These are phyloP conservation scores for Moesziomyces parantarcticus DNA, from an alignment of 1,284 basidiomycete genomes.

Conservation along the genomic window DNA sequence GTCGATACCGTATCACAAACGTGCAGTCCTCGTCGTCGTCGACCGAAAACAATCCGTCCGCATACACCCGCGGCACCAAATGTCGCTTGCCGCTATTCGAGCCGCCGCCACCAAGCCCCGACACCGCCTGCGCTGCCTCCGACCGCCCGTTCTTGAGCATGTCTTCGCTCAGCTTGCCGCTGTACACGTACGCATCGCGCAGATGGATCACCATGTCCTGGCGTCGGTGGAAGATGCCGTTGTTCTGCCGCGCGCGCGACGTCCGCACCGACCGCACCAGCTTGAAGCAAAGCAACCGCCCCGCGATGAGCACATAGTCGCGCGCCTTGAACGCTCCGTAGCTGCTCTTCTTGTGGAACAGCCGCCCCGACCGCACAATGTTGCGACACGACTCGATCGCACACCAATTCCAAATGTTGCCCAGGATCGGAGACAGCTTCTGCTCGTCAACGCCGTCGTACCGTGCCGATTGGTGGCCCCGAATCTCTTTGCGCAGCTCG, in stretches of 20 bases:
- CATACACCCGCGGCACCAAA: slow-evolving; percentile 61
- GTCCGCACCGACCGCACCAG: slow-evolving; percentile 57
- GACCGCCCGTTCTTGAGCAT: slow-evolving; percentile 50
- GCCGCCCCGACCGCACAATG: slow-evolving; percentile 77
- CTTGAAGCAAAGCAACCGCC: slow-evolving; percentile 61
- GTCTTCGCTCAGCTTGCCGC: slow-evolving; percentile 59
- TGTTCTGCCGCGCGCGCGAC: slow-evolving; percentile 64
- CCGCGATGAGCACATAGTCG: slow-evolving; percentile 61
- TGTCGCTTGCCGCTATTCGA: slow-evolving; percentile 49
- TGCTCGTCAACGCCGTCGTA: slow-evolving; percentile 30
- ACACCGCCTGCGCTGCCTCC: slow-evolving; percentile 48
- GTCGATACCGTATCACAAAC: slow-evolving; percentile 63
- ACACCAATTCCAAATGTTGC: slow-evolving; percentile 82
- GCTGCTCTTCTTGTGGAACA: slow-evolving; percentile 73
- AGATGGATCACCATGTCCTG: slow-evolving; percentile 62
- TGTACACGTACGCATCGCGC: slow-evolving; percentile 66
- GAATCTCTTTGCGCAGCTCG: slow-evolving; percentile 32
- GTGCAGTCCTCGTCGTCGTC: slow-evolving; percentile 67
- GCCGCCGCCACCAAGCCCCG: slow-evolving; percentile 42
- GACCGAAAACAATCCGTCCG: slow-evolving; percentile 58
- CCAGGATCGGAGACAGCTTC: slow-evolving; percentile 73
- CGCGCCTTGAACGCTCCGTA: slow-evolving; percentile 55
- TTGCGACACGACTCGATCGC: slow-evolving; percentile 78
- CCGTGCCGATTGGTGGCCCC: slow-evolving; percentile 4
- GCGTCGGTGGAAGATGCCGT: slow-evolving; percentile 62